A percentile compares a stretch with the other conserved stretches of the same genome.
Evolutionary conservation across 306 rosid species (phyloP).

Genomic region (Trifolium pratense): DNA sequence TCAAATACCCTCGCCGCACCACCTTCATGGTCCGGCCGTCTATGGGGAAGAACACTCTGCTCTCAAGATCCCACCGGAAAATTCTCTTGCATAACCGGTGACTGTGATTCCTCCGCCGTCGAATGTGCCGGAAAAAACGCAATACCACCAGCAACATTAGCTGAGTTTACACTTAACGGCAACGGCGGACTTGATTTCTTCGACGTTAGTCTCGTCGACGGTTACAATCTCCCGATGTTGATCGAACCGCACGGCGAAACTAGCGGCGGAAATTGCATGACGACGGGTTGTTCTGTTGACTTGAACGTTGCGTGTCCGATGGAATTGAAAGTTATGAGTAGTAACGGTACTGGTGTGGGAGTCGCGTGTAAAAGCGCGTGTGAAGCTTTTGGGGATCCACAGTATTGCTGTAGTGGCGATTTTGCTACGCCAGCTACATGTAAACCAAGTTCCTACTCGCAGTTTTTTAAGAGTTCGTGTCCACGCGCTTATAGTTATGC

Average conservation of each 20-base stretch:
- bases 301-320: conserved; percentile 71
- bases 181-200: conserved; percentile 77
- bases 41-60: conserved; percentile 84
- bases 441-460: conserved; percentile 73
- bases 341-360: conserved; percentile 34
- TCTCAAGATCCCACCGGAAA: conserved; percentile 57
- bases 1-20: conserved; percentile 57
- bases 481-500: conserved; percentile 92
- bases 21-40: conserved; percentile 80
- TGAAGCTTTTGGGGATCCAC: conserved; percentile 81
- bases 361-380: conserved; percentile 96
- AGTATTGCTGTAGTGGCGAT: conserved; percentile 83
- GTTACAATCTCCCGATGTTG: conserved; percentile 76
- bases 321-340: conserved; percentile 56
- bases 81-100: conserved; percentile 78
- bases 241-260: conserved; percentile 63
- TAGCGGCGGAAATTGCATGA: conserved; percentile 62
- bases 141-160: conserved; percentile 68
- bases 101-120: conserved; percentile 66
- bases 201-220: conserved; percentile 94
- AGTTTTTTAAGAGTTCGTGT: conserved; percentile 72
- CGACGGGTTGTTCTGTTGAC: conserved; percentile 72
- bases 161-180: conserved; percentile 77
- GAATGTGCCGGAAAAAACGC: conserved; percentile 70
- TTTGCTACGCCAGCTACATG: conserved; percentile 70